Base-by-base conservation (phyloP, 2,329 filamentous ascomycete genomes). In the Fusarium proliferatum region DNA sequence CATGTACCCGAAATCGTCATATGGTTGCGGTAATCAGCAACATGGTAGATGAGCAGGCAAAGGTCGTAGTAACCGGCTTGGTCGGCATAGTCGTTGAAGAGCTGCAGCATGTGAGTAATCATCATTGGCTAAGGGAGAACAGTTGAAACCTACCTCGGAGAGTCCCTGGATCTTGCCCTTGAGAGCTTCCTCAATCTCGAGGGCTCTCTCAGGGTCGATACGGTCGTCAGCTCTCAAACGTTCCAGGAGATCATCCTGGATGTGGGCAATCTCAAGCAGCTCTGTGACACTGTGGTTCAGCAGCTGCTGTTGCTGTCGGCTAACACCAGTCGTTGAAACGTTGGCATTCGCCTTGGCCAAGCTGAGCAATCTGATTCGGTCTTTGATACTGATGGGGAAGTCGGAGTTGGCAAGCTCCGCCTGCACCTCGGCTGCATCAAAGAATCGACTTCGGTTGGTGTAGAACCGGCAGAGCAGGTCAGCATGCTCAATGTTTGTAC, bases 391-490 rank as follows among this genome's bases (percentile, higher is more conserved):
- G 39, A 99, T 88, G 7, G 86, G 79, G 75, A 98, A 96, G 33
- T 91, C 88, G n/a, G 94, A 96, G 80, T 93, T 91, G 1, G 95
- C 95, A 38, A 99, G 89, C 59, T 93, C 87, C 65, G 92, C 88
- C 80, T 99, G 96, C 6, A 98, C 96, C 69, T 92, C 88, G 8
- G 96, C 96, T 16, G 96, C 96, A 63, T 96, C 91, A 71, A 95
- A 94, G 83, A 93, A 98, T 66, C 92, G 89, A 74, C 92, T 90
- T 45, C 94, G 91, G 81, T 96, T 94, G 9, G 94, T 94, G 81
- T 96, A 96, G 84, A 97, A 99, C 64, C 92, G 91, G 90, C 96
- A 99, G 9, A 99, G 88, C 26, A 99, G 88, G 80, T 99, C 95
- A 3, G 96, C 95, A 79, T 97, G 94, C 41, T 90, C 88, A 15